These are phyloP conservation scores for Citrus inodora DNA, from an alignment of 345 rosid genomes.

Conservation along the genomic window DNA sequence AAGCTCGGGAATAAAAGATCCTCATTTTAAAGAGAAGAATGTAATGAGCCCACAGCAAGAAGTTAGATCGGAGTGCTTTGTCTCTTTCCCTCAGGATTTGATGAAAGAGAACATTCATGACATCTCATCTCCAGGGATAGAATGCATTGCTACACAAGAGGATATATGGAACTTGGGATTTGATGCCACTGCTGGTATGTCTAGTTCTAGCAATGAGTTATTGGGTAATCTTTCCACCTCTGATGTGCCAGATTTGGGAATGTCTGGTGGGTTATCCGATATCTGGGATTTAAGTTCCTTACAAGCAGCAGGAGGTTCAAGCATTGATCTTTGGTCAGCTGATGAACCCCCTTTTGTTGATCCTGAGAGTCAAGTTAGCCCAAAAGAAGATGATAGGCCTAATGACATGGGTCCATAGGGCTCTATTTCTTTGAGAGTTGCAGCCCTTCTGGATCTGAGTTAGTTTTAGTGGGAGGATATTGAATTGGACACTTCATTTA, in stretches of 20 bases:
- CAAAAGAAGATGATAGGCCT: slow-evolving; percentile 24
- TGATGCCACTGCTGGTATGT: slow-evolving; percentile 39
- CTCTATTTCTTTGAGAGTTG: slow-evolving; percentile 14
- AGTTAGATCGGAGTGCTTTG: slow-evolving; percentile 41
- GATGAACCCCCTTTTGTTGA: slow-evolving; percentile 29
- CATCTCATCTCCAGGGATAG: slow-evolving; percentile 33
- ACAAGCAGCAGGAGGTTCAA: slow-evolving; percentile 45
- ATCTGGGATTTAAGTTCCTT: slow-evolving; percentile 55
- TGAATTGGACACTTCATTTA: slow-evolving; percentile 18
- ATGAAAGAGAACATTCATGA: slow-evolving; percentile 29
- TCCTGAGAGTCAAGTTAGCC: slow-evolving; percentile 25
- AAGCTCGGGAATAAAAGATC: slow-evolving; percentile 24
- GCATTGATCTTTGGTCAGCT: slow-evolving; percentile 43
- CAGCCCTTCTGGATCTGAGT: slow-evolving; percentile 20
- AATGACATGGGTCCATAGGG: slow-evolving; percentile 29
- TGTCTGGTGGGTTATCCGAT: slow-evolving; percentile 52
- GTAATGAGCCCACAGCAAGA: slow-evolving; percentile 36
- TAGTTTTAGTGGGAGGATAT: slow-evolving; percentile 10
- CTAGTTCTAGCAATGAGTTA: slow-evolving; percentile 45
- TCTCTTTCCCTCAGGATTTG: slow-evolving; percentile 50
- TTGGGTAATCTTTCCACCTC: slow-evolving; percentile 47
- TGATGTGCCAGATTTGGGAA: slow-evolving; percentile 50
- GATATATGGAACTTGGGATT: slow-evolving; percentile 70
- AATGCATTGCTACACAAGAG: slow-evolving; percentile 40
- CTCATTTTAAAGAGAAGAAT: slow-evolving; percentile 40